Conservation (phyloP, 2,329 filamentous ascomycete genomes). For the Nemania diffusa region DNA sequence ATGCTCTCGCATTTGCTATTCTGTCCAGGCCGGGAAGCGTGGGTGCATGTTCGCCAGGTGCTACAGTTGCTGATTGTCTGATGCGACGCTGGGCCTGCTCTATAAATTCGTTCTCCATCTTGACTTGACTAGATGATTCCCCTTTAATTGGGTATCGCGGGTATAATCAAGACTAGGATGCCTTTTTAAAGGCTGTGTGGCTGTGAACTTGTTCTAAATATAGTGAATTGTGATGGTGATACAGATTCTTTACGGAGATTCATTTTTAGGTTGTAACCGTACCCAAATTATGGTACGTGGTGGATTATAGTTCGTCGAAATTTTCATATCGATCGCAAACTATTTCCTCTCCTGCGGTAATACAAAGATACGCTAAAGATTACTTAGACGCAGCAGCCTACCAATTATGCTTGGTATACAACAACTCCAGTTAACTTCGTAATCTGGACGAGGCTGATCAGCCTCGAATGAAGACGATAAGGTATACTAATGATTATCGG, state of each 20-base stretch:
- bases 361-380: background rate
- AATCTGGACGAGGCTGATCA: slow-evolving; percentile 16
- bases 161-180: background rate
- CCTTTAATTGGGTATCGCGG: background rate
- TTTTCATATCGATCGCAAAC: slow-evolving; percentile 45
- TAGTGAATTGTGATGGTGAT: slow-evolving; percentile 4
- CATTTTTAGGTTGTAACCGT: background rate
- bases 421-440: background rate
- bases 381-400: background rate
- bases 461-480: slow-evolving; percentile 6
- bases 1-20: slow-evolving; percentile 53
- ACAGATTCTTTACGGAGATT: background rate
- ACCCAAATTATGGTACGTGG: slow-evolving; percentile 1
- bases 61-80: slow-evolving; percentile 36
- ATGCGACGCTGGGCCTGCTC: slow-evolving; percentile 43
- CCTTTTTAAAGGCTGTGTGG: background rate
- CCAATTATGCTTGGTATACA: slow-evolving; percentile 3
- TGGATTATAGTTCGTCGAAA: slow-evolving; percentile 21
- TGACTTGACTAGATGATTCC: background rate
- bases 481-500: background rate
- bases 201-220: background rate
- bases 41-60: slow-evolving; percentile 38
- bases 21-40: slow-evolving; percentile 54
- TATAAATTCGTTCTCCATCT: slow-evolving; percentile 34
- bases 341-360: slow-evolving; percentile 34